Conservation (phyloP, 1,139 yeast genomes). For the Taiozyma onychis region DNA sequence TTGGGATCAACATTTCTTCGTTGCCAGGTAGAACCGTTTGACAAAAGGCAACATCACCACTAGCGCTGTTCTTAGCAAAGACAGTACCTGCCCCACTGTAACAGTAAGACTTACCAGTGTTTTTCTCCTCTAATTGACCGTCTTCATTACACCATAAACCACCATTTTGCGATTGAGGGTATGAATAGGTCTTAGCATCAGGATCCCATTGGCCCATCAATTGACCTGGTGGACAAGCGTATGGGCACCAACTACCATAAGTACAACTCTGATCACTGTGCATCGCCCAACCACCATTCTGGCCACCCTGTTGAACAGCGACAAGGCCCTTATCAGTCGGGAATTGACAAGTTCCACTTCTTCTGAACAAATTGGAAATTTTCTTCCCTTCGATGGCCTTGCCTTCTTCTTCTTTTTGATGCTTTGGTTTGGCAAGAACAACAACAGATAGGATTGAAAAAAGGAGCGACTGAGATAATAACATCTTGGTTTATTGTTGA, state of each 20-base stretch:
- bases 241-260: conserved; percentile 77
- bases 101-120: conserved; percentile 56
- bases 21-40: conserved; percentile 92
- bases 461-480: background rate
- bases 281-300: conserved; percentile 86
- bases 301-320: conserved; percentile 49
- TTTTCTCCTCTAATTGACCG: conserved; percentile 64
- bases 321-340: conserved; percentile 65
- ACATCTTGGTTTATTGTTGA: background rate
- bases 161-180: conserved; percentile 74
- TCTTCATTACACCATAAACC: conserved; percentile 71
- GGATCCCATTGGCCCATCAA: conserved; percentile 78
- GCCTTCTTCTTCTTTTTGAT: conserved; percentile 13
- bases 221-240: conserved; percentile 84
- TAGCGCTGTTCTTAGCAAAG: conserved; percentile 49
- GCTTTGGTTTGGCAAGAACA: conserved; percentile 11
- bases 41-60: conserved; percentile 67
- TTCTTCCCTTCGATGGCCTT: conserved; percentile 22
- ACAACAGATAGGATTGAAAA: background rate
- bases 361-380: conserved; percentile 22
- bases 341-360: conserved; percentile 52
- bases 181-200: conserved; percentile 48
- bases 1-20: conserved; percentile 91
- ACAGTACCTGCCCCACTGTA: conserved; percentile 73
- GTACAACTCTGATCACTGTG: conserved; percentile 70